Evolutionary conservation across 2,329 filamentous ascomycete species (phyloP), one percentile per base, ranked within the genome.

Genomic region (Aureobasidium uvarum): DNA sequence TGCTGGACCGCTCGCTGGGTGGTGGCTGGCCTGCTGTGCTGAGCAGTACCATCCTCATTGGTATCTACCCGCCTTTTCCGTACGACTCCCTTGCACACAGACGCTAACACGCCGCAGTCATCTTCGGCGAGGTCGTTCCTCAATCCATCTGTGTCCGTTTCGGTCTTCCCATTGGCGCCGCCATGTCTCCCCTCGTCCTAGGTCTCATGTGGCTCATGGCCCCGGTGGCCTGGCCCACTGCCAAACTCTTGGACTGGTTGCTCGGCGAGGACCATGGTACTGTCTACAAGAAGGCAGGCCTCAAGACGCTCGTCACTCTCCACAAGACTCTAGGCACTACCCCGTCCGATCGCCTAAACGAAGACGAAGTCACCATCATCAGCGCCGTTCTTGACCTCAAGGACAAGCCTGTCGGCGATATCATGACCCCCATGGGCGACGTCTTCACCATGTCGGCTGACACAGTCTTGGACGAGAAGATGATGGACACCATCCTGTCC

Each of bases 381-480:
- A 96, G 91, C 70, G 94, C 95, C 43, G 95, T 98, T 16, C 81
- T 99, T 66, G 95, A 99, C 74, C 82, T 99, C 70, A 99, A 98
- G 80, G 93, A 95, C 70, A 99, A 99, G 80, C 84, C 94, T 0
- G 93, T 99, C 7, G 92, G 91, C 51, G 90, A 87, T 73, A 96
- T 99, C 74, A 99, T 99, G 95, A 99, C 96, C 0, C 95, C 95
- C 0, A 98, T 99, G 90, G 88, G 91, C 52, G 93, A 99, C 74
- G 95, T 98, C 56, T 99, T 96, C 75, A 94, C 90, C 67, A 91
- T 99, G 86, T 92, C 92, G n/a, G 90, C 94, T 60, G 93, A 99
- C 73, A 95, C 94, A 5, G 83, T 98, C 2, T 80, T 99, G 66
- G 92, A 99, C 73, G 94, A 98, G 77, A 83, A 87, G 73, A 98